These are phyloP conservation scores for Mesembryanthemum crystallinum DNA, from an alignment of 148 eudicot species.

Conservation along the genomic window DNA sequence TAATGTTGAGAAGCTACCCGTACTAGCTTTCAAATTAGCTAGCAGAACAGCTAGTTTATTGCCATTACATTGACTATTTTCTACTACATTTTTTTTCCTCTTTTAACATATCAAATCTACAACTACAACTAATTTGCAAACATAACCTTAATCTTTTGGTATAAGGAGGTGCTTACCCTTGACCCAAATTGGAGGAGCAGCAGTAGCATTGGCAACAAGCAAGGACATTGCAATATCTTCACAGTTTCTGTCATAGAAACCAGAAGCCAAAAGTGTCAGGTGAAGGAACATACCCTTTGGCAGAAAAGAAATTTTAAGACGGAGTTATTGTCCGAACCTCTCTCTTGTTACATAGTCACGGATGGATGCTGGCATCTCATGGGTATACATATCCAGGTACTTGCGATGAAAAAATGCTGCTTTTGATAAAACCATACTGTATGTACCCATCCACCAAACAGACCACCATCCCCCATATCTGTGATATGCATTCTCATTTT, in stretches of 20 bases:
- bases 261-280: not conserved
- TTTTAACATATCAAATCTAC: no score
- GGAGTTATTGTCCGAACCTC: constrained; percentile 33
- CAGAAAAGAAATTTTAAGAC: not conserved
- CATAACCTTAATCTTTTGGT: no score
- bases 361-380: constrained; percentile 55
- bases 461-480: constrained; percentile 82
- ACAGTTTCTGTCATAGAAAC: constrained; percentile 46
- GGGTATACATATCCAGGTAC: constrained; percentile 61
- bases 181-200: constrained; percentile 73
- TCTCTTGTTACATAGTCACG: constrained; percentile 57
- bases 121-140: no score
- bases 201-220: constrained; percentile 66
- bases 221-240: constrained; percentile 84
- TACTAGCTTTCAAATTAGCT: no score
- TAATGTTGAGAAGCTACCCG: no score
- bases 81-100: no score
- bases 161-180: constrained; percentile 46
- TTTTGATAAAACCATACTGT: constrained; percentile 74
- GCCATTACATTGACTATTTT: no score
- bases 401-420: constrained; percentile 68
- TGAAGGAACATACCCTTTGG: not conserved
- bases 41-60: no score
- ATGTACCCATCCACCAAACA: constrained; percentile 79
- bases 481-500: constrained; percentile 30